Conservation (phyloP, 306 rosid species). For the Quercus suber region DNA sequence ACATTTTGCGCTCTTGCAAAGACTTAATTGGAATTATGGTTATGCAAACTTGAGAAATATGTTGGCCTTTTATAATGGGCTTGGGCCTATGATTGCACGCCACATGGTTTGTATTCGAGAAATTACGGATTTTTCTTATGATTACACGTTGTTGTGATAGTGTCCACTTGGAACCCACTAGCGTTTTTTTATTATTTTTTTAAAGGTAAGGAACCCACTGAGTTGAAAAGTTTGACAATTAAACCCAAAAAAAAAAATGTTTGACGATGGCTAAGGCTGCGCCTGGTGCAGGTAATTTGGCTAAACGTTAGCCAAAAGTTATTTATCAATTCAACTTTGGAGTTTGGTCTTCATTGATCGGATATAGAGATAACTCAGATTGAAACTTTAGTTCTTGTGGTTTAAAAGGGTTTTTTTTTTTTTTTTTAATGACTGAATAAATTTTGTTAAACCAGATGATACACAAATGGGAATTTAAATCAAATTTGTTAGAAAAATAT, state of each 20-base stretch:
- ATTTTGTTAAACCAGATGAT: no score
- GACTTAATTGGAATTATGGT: neutral
- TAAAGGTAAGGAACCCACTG: neutral
- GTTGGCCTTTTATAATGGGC: slow-evolving; percentile 22
- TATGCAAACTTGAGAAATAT: neutral
- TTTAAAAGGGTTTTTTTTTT: no score
- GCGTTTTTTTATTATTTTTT: neutral
- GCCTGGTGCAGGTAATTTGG: neutral
- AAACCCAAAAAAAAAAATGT: no score
- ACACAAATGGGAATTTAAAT: no score
- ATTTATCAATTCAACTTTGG: neutral
- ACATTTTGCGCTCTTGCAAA: slow-evolving; percentile 2
- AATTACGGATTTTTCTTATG: no score
- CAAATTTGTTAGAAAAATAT: no score
- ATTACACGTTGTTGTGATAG: no score
- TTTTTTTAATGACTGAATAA: no score
- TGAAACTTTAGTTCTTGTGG: no score
- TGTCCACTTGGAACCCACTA: neutral
- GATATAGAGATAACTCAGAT: no score
- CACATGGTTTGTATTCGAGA: neutral
- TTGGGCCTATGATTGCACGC: neutral
- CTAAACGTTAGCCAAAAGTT: neutral
- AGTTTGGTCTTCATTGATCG: neutral
- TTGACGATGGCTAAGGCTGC: neutral
- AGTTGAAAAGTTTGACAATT: neutral